A percentile compares a stretch with the other conserved stretches of the same genome.
Evolutionary conservation across 2,329 filamentous ascomycete species (phyloP).

Genomic region (Botrytis sinoallii): DNA sequence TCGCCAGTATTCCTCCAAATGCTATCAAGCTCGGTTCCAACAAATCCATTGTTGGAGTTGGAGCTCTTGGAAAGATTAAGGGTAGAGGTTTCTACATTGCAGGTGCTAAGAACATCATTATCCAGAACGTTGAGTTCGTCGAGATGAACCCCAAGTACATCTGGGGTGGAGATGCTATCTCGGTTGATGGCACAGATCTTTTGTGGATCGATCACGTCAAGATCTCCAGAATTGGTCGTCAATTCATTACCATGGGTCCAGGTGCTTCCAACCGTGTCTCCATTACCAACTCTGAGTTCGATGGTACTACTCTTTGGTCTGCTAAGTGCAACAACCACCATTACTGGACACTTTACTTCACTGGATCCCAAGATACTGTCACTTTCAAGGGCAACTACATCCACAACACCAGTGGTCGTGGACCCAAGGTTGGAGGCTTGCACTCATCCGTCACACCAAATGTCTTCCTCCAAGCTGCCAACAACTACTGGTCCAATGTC

Average conservation of each 20-base stretch:
- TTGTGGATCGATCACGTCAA: conserved; percentile 37
- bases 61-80: background rate
- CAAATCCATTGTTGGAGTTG: background rate
- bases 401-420: conserved; percentile 44
- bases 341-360: conserved; percentile 30
- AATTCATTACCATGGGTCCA: conserved; percentile 41
- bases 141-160: conserved; percentile 56
- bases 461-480: conserved; percentile 1
- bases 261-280: conserved; percentile 40
- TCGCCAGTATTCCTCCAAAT: no score
- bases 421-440: conserved; percentile 42
- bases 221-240: conserved; percentile 43
- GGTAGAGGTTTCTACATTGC: background rate
- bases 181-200: conserved; percentile 46
- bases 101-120: background rate
- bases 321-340: background rate
- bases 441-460: background rate
- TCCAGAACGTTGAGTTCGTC: conserved; percentile 50
- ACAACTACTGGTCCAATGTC: background rate
- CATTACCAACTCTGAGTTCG: conserved; percentile 41
- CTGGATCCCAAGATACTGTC: conserved; percentile 41
- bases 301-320: conserved; percentile 4
- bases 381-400: conserved; percentile 46
- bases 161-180: conserved; percentile 59
- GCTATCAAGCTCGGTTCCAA: background rate